A percentile compares a stretch with the other conserved stretches of the same genome.
These are phyloP conservation scores for Guadua angustifolia DNA, from an alignment of 176 grass and related monocot genomes.

Conservation along the genomic window DNA sequence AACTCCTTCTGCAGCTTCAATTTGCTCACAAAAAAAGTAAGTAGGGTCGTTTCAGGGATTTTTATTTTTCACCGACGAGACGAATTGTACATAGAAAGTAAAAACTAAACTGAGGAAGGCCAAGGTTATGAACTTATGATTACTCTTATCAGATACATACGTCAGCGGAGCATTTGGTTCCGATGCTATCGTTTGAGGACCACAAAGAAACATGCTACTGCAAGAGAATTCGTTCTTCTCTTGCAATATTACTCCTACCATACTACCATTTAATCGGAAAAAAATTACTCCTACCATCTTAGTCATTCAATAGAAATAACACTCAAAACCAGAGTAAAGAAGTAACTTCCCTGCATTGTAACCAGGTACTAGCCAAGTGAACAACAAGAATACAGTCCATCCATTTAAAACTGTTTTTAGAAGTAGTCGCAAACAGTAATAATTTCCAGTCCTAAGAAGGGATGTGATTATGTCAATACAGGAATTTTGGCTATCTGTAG, in stretches of 20 bases:
- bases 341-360: background rate
- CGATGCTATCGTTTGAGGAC: constrained; percentile 34
- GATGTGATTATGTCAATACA: background rate
- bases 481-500: constrained; percentile 9
- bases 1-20: constrained; percentile 17
- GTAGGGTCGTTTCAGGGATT: background rate
- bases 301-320: background rate
- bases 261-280: background rate
- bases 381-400: background rate
- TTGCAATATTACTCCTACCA: background rate
- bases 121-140: constrained; percentile 18
- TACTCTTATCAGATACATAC: background rate
- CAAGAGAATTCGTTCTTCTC: background rate
- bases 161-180: constrained; percentile 34
- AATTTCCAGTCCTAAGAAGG: constrained; percentile 16
- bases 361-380: background rate
- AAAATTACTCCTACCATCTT: background rate
- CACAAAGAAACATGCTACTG: constrained; percentile 22
- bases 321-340: background rate
- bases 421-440: background rate
- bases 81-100: background rate
- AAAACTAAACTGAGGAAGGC: background rate
- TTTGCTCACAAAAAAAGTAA: constrained; percentile 8
- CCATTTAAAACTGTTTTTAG: background rate
- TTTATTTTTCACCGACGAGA: constrained; percentile 4